These are phyloP conservation scores for Cyberlindnera mrakii DNA, from an alignment of 805 yeast genomes.

Conservation along the genomic window DNA sequence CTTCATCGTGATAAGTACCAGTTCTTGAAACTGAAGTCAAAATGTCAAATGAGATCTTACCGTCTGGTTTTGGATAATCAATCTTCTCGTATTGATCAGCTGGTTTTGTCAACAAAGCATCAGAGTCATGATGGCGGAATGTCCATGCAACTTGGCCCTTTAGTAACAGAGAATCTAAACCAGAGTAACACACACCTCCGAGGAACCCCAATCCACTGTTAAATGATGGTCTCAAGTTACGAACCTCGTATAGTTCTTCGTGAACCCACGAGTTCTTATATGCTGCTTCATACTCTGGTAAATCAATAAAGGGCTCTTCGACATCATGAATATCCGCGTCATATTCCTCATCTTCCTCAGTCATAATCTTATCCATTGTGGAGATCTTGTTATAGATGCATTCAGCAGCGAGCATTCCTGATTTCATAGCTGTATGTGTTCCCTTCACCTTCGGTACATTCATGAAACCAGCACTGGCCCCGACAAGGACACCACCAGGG, in stretches of 20 bases:
- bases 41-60: conserved; percentile 84
- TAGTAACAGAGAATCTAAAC: conserved; percentile 71
- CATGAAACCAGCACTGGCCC: conserved; percentile 94
- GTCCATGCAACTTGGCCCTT: conserved; percentile 89
- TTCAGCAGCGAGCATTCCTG: conserved; percentile 95
- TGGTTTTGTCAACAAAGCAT: conserved; percentile 61
- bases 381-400: conserved; percentile 53
- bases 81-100: conserved; percentile 68
- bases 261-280: conserved; percentile 79
- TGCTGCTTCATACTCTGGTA: conserved; percentile 55
- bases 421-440: conserved; percentile 94
- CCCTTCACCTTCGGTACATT: conserved; percentile 98
- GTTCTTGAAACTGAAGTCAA: conserved; percentile 94
- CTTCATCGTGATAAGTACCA: conserved; percentile 93
- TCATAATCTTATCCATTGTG: conserved; percentile 33
- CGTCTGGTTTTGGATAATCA: conserved; percentile 94
- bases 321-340: conserved; percentile 36
- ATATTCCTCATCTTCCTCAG: conserved; percentile 35
- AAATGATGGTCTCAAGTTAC: conserved; percentile 93
- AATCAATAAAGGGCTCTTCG: conserved; percentile 38
- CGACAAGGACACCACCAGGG: conserved; percentile 96
- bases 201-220: conserved; percentile 64
- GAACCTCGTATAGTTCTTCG: conserved; percentile 74
- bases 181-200: conserved; percentile 83
- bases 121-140: conserved; percentile 60